Percentiles rank a stretch among this genome's conserved stretches.
These are phyloP conservation scores for Stachybotrys chlorohalonatus DNA, from an alignment of 2,329 filamentous ascomycete species.

Conservation along the genomic window DNA sequence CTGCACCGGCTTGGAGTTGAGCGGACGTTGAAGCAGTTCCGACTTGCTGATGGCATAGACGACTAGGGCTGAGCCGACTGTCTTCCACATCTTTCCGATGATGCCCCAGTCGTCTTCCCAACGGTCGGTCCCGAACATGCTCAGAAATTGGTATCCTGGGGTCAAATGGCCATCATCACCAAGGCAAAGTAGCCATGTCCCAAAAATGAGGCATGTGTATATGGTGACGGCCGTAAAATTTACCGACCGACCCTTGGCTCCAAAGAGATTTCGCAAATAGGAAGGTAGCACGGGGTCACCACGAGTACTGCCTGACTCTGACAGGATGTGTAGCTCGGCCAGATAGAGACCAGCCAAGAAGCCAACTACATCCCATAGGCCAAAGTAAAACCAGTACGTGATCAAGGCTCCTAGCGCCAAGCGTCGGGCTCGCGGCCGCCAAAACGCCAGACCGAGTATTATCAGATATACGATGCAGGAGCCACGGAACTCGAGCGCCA, in stretches of 20 bases:
- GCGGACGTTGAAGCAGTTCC: slow-evolving; percentile 2
- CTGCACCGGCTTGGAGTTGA: slow-evolving; percentile 4
- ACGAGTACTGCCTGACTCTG: not conserved
- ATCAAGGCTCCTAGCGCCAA: slow-evolving; percentile 3
- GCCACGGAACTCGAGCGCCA: slow-evolving; percentile 6
- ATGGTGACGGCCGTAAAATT: slow-evolving; percentile 1
- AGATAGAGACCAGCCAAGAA: slow-evolving; percentile 5
- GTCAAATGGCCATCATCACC: slow-evolving; percentile 4
- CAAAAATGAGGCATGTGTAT: slow-evolving; percentile 2
- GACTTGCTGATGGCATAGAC: slow-evolving; percentile 6
- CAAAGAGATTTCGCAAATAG: not conserved
- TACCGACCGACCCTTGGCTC: not conserved
- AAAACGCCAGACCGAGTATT: slow-evolving; percentile 3
- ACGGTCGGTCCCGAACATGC: slow-evolving; percentile 2
- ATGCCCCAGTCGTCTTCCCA: slow-evolving; percentile 5
- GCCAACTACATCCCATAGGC: slow-evolving; percentile 3
- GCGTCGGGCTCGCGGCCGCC: slow-evolving; percentile 3
- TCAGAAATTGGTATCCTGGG: slow-evolving; percentile 5
- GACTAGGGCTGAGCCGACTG: slow-evolving; percentile 3
- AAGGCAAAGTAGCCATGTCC: slow-evolving; percentile 5
- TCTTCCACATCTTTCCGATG: slow-evolving; percentile 6
- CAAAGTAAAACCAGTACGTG: slow-evolving; percentile 7
- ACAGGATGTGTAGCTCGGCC: slow-evolving; percentile 4
- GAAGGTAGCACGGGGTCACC: slow-evolving; percentile 2
- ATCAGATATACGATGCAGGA: slow-evolving; percentile 6